These are phyloP conservation scores for Asterochloris erici DNA, from an alignment of 139 green algal genomes.

Conservation along the genomic window DNA sequence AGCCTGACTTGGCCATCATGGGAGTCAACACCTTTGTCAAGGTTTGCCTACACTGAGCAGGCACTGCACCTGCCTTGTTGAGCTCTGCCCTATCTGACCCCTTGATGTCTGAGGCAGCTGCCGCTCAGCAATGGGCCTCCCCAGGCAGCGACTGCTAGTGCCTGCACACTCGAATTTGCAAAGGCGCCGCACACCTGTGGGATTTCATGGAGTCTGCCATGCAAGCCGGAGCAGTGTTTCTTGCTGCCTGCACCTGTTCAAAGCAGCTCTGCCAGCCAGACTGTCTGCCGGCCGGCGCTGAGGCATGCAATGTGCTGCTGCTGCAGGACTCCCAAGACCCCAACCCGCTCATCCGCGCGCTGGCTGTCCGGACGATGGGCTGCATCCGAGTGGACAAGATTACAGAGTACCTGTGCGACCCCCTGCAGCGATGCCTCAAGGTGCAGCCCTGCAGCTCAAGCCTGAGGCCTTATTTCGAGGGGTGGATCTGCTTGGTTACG, in stretches of 20 bases:
- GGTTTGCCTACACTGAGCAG: constrained; percentile 34
- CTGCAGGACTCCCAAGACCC: constrained; percentile 94
- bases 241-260: background rate
- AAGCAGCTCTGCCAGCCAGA: background rate
- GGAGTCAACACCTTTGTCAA: constrained; percentile 99
- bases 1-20: constrained; percentile 98
- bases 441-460: constrained; percentile 26
- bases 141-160: no score
- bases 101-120: background rate
- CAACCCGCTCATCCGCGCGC: constrained; percentile 94
- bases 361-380: constrained; percentile 98
- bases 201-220: no score
- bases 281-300: no score
- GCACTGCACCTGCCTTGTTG: background rate
- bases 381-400: constrained; percentile 99
- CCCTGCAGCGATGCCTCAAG: constrained; percentile 86
- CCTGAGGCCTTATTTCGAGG: no score
- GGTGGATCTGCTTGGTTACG: no score
- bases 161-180: no score
- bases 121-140: background rate
- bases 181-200: no score
- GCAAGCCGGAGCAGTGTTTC: no score
- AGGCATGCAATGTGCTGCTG: background rate
- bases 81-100: background rate
- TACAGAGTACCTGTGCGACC: constrained; percentile 99